phyloP scores from a whole-genome alignment of 1,284 basidiomycete species.

The Neonothopanus nambi region DNA sequence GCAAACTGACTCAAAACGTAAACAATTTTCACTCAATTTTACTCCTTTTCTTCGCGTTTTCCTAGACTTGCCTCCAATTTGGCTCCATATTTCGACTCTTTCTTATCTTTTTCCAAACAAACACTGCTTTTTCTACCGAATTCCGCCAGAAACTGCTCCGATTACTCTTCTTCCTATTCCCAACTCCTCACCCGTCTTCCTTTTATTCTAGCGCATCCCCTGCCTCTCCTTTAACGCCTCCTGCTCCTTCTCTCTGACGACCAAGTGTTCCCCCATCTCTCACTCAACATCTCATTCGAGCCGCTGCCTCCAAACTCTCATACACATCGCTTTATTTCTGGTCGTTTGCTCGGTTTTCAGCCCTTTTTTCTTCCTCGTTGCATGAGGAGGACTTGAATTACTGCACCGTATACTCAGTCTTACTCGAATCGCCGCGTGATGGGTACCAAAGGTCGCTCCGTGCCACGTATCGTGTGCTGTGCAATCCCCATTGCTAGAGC shows the following conservation, averaged over 20 bases:
- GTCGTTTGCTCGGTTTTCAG: constrained; percentile 22
- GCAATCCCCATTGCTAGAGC: constrained; percentile 76
- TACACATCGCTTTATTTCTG: constrained; percentile 12
- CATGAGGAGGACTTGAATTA: not conserved
- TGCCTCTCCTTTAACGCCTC: not conserved
- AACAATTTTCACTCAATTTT: constrained; percentile 2
- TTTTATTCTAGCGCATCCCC: not conserved
- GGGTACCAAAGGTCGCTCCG: constrained; percentile 75
- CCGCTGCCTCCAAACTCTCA: constrained; percentile 15
- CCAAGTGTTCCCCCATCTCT: not conserved
- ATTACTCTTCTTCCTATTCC: not conserved
- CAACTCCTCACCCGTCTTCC: not conserved
- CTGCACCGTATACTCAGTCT: not conserved
- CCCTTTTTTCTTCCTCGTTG: not conserved
- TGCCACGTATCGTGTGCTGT: constrained; percentile 82
- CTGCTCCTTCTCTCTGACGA: not conserved
- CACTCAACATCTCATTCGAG: not conserved
- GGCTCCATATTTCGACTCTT: not conserved
- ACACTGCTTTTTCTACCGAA: not conserved
- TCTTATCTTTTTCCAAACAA: not conserved
- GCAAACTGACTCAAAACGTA: constrained; percentile 1
- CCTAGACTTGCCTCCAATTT: too few species aligned
- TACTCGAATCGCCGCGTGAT: constrained; percentile 36
- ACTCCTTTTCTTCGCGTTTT: too few species aligned
- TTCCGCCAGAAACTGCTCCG: not conserved